Evolutionary conservation across 163 green algal genomes (phyloP), one percentile per base, ranked within the genome.

Genomic region (Trebouxia gelatinosa): DNA sequence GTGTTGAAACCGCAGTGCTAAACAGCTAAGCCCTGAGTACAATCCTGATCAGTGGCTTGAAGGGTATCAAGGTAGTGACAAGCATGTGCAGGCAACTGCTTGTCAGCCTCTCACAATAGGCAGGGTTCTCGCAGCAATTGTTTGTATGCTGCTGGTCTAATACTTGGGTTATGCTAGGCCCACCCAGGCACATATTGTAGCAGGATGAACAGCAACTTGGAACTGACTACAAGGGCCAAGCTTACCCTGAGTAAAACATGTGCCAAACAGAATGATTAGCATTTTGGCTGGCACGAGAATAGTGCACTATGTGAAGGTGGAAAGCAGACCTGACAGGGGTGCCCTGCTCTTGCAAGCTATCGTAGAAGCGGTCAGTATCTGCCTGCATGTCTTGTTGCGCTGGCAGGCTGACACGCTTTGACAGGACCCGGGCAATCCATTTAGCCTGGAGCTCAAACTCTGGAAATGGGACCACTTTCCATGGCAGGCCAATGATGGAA

Each of bases 401-500:
- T 11, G 80, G 80, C 65, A 81, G 74, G n/a, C 19, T 34, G n/a
- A 75, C 66, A 21, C 74, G 57, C 3, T 64, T 71, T 21, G 80
- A 84, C 39, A 84, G 74, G 54, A 81, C 74, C 4, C 80, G 66
- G 19, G 85, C 85, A n/a, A 93, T 83, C 83, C 83, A 91, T n/a
- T 57, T 81, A 13, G 78, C 72, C 80, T 94, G 89, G 19, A 92
- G 35, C 72, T 93, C 81, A 35, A 91, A 91, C 74, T 89, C 89
- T 3, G 90, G 90, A 64, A 96, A 96, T 16, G 90, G 92, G 3
- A 96, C 70, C 32, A 78, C 88, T 87, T 95, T 95, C 83, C 85
- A 98, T 0, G 89, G 89, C 31, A 98, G 85, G 2, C 94, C 95
- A 23, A 98, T 80, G 58, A 98, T 95, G 23, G 89, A 85, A 35